Evolutionary conservation across 2,329 filamentous ascomycete genomes (phyloP).

Genomic region (Plenodomus biglobosus): DNA sequence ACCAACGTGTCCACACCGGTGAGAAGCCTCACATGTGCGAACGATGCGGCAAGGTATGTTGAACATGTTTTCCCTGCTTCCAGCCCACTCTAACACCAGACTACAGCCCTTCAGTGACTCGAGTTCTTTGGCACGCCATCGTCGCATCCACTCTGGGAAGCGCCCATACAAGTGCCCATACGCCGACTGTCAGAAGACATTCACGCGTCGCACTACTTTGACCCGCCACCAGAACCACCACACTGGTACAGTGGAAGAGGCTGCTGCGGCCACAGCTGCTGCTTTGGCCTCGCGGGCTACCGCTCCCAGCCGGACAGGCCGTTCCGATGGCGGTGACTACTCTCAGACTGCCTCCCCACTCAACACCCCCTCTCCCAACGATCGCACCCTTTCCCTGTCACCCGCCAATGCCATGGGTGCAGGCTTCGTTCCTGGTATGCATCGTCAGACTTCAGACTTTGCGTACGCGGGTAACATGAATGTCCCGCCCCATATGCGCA

Average conservation of each 20-base stretch:
- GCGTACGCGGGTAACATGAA: slow-evolving; percentile 76
- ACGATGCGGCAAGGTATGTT: slow-evolving; percentile 84
- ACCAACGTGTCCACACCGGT: slow-evolving; percentile 92
- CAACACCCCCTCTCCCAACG: slow-evolving; percentile 80
- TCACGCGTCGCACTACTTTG: slow-evolving; percentile 90
- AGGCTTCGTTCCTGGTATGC: slow-evolving; percentile 65
- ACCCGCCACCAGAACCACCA: slow-evolving; percentile 96
- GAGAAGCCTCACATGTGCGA: slow-evolving; percentile 99
- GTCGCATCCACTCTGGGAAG: slow-evolving; percentile 93
- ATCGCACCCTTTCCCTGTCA: slow-evolving; percentile 77
- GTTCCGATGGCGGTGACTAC: slow-evolving; percentile 70
- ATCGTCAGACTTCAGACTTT: slow-evolving; percentile 69
- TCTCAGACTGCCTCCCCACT: slow-evolving; percentile 73
- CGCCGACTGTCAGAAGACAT: slow-evolving; percentile 97
- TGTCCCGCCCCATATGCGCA: slow-evolving; percentile 79
- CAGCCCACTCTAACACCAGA: slow-evolving; percentile 25
- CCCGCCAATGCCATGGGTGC: slow-evolving; percentile 71
- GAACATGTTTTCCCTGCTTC: not conserved
- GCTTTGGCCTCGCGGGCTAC: slow-evolving; percentile 66
- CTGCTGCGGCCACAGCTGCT: slow-evolving; percentile 83
- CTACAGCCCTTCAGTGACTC: slow-evolving; percentile 90
- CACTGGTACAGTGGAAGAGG: slow-evolving; percentile 91
- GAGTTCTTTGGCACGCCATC: slow-evolving; percentile 88
- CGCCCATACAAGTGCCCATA: slow-evolving; percentile 97
- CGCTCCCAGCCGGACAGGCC: slow-evolving; percentile 53